Percentiles rank a stretch among this genome's conserved stretches.
Conservation (phyloP, 2,329 filamentous ascomycete genomes). For the Alternaria atra region DNA sequence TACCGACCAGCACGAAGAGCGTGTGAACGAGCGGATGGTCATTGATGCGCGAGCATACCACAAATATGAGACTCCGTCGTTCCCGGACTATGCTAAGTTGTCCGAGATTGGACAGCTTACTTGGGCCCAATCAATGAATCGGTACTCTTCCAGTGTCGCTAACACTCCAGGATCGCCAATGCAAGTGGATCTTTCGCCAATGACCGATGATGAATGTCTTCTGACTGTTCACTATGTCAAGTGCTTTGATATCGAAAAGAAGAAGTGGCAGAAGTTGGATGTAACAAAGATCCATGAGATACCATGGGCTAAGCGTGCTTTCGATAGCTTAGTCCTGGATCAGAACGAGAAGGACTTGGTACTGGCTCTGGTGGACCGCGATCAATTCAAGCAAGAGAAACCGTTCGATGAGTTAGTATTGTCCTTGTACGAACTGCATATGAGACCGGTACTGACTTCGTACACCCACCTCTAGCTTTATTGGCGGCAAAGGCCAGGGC, state of each 20-base stretch:
- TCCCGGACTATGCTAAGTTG: constrained; percentile 18
- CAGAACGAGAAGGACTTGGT: constrained; percentile 59
- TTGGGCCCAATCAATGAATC: constrained; percentile 26
- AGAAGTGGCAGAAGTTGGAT: constrained; percentile 25
- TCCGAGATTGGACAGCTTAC: constrained; percentile 19
- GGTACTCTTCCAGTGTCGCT: constrained; percentile 10
- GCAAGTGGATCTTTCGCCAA: constrained; percentile 14
- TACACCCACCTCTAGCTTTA: constrained; percentile 9
- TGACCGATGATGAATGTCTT: constrained; percentile 26
- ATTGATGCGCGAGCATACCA: constrained; percentile 26
- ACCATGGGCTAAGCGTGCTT: constrained; percentile 56
- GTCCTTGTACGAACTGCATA: constrained; percentile 38
- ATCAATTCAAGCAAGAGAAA: constrained; percentile 44
- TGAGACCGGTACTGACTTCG: constrained; percentile 16
- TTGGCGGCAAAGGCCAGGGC: constrained; percentile 2
- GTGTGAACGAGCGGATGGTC: not conserved
- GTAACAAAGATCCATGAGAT: constrained; percentile 52
- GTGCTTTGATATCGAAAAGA: constrained; percentile 29
- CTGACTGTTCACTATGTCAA: constrained; percentile 18
- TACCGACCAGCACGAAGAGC: not conserved
- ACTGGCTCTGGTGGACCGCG: constrained; percentile 57
- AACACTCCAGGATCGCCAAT: not conserved
- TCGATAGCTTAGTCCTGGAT: constrained; percentile 61
- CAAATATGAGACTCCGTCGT: constrained; percentile 7
- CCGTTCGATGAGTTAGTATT: constrained; percentile 54